These are phyloP conservation scores for Glonium stellatum DNA, from an alignment of 495 filamentous ascomycete species.

Conservation along the genomic window DNA sequence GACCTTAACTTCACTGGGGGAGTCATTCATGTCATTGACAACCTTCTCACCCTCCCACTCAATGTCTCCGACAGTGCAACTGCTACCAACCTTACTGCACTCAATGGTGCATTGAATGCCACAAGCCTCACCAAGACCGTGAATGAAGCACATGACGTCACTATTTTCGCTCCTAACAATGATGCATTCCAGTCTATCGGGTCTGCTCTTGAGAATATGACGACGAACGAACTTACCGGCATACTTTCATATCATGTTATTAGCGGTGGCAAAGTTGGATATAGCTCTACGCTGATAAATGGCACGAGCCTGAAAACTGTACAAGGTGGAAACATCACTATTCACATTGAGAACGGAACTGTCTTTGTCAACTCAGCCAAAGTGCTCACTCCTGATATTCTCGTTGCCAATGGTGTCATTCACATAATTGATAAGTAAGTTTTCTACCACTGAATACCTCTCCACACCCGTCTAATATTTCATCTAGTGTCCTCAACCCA, in stretches of 20 bases:
- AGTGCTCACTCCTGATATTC: too few relatives aligned
- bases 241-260: conserved; percentile 57
- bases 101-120: conserved; percentile 48
- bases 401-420: too few relatives aligned
- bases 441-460: too few relatives aligned
- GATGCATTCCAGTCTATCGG: conserved; percentile 56
- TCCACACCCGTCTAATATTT: too few relatives aligned
- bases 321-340: too few relatives aligned
- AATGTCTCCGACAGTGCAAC: conserved; percentile 45
- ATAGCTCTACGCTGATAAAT: too few relatives aligned
- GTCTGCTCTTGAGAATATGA: conserved; percentile 43
- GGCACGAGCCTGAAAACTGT: too few relatives aligned
- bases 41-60: conserved; percentile 48
- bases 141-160: conserved; percentile 44
- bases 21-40: conserved; percentile 60
- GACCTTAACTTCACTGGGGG: conserved; percentile 58
- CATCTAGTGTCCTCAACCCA: too few relatives aligned
- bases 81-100: conserved; percentile 49
- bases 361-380: too few relatives aligned
- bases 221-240: conserved; percentile 39
- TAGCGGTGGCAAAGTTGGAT: too few relatives aligned
- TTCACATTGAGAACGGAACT: too few relatives aligned
- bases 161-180: conserved; percentile 58
- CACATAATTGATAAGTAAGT: too few relatives aligned
- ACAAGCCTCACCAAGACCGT: conserved; percentile 42